Percentiles rank a stretch among this genome's conserved stretches.
Conservation (phyloP, 768 basidiomycete genomes). For the Russula sp. region DNA sequence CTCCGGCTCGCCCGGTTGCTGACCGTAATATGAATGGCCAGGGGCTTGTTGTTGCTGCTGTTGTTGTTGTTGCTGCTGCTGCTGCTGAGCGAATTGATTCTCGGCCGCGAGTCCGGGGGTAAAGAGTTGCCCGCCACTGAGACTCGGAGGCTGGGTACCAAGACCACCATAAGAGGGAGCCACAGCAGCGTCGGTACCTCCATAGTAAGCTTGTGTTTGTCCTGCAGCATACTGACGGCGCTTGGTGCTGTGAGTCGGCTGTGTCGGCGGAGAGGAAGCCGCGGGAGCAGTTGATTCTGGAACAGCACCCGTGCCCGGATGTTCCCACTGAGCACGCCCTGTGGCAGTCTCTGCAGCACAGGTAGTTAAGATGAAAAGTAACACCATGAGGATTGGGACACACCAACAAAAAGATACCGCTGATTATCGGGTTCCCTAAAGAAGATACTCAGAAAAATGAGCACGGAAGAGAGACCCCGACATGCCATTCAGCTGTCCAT, state of each 20-base stretch:
- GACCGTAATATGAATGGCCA: constrained; percentile 46
- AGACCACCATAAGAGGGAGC: constrained; percentile 42
- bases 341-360: constrained; percentile 63
- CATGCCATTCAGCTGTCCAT: constrained; percentile 89
- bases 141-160: constrained; percentile 32
- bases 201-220: constrained; percentile 86
- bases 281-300: constrained; percentile 34
- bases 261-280: constrained; percentile 36
- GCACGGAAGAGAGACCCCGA: constrained; percentile 6
- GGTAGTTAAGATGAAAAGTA: constrained; percentile 6
- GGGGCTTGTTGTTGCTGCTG: constrained; percentile 26
- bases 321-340: constrained; percentile 86
- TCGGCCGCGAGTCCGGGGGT: constrained; percentile 76
- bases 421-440: constrained; percentile 73
- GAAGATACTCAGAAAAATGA: constrained; percentile 17
- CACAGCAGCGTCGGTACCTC: constrained; percentile 35
- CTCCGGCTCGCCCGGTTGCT: constrained; percentile 31
- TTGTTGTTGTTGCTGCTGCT: constrained; percentile 35
- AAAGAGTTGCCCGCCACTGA: constrained; percentile 57
- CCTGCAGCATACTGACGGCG: constrained; percentile 92
- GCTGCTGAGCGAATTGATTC: constrained; percentile 55
- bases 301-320: constrained; percentile 41
- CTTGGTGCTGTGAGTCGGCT: constrained; percentile 41
- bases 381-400: constrained; percentile 26
- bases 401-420: constrained; percentile 85